phyloP scores from a whole-genome alignment of 179 eudicot genomes.

The Vitellaria paradoxa region DNA sequence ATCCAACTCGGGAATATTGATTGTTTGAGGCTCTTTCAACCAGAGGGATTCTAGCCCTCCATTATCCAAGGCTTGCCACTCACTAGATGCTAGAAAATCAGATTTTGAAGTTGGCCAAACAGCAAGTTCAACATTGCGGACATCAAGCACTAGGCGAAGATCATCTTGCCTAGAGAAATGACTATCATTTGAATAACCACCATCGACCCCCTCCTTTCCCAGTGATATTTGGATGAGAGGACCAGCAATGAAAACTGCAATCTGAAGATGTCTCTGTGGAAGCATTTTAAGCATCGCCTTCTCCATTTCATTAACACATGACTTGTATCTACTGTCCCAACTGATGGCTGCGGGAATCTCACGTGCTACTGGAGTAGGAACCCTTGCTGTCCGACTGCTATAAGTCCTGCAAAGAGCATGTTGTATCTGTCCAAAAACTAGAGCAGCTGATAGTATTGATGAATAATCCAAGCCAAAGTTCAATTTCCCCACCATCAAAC shows the following conservation, averaged over 20 bases:
- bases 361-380: conserved; percentile 29
- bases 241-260: conserved; percentile 64
- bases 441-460: conserved; percentile 37
- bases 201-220: conserved; percentile 36
- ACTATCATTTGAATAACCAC: conserved; percentile 19
- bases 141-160: conserved; percentile 38
- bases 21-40: conserved; percentile 34
- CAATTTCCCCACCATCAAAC: conserved; percentile 63
- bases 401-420: conserved; percentile 28
- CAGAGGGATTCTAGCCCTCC: conserved; percentile 28
- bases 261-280: conserved; percentile 59
- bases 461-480: conserved; percentile 51
- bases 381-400: conserved; percentile 20
- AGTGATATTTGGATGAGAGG: conserved; percentile 51
- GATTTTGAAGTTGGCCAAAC: conserved; percentile 54
- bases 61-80: conserved; percentile 29
- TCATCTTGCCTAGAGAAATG: conserved; percentile 29
- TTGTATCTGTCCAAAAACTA: conserved; percentile 49
- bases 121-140: conserved; percentile 47
- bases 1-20: conserved; percentile 29
- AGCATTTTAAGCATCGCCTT: conserved; percentile 42
- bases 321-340: conserved; percentile 34
- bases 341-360: conserved; percentile 29
- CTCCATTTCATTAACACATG: conserved; percentile 37
- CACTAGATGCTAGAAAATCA: conserved; percentile 31